Evolutionary conservation across 2,329 filamentous ascomycete genomes (phyloP), one percentile per base, ranked within the genome.

Genomic region (Grosmannia huntii): DNA sequence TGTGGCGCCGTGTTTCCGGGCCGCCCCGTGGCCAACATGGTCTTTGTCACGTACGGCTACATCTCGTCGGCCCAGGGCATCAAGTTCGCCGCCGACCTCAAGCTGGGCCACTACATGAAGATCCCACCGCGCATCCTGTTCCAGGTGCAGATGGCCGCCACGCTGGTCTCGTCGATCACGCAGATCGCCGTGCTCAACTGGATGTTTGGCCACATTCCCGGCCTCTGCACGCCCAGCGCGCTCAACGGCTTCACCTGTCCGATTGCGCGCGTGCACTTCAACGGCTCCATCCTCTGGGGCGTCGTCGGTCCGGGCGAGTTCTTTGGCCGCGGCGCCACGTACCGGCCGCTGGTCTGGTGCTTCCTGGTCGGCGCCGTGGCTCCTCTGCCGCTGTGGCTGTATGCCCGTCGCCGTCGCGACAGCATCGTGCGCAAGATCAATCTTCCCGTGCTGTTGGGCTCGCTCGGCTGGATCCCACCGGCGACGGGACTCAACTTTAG

Each of bases 1-100:
- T 92, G 88, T 62, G 90, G 90, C 57, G 84, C 81, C 55, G 77
- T 90, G 19, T 95, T 95, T 68, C 89, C 89, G 0, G 90, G 90
- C 31, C 85, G 87, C 1, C 90, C 90, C 1, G 88, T 95, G 12
- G 90, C 89, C 55, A 94, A 95, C 70, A 95, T 95, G 90, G 88
- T 95, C 41, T 95, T 95, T 66, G 89, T 92, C 53, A 94, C 89
- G 0, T 95, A 94, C 68, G 89, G 89, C 61, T 95, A 94, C 71
- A 94, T 94, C 67, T 90, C 87, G 5, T 91, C 87, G 0, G 87
- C 89, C 0, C 90, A 95, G 72, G 90, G 90, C 31, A 86, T 95
- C 69, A 94, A 95, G 68, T 95, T 95, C 68, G 86, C 88, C 1
- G 85, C 87, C 2, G 90, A 95, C 68, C 78, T 95, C 55, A 95